Evolutionary conservation across 1,284 basidiomycete species (phyloP).

Genomic region (Ustilago shanxiensis): DNA sequence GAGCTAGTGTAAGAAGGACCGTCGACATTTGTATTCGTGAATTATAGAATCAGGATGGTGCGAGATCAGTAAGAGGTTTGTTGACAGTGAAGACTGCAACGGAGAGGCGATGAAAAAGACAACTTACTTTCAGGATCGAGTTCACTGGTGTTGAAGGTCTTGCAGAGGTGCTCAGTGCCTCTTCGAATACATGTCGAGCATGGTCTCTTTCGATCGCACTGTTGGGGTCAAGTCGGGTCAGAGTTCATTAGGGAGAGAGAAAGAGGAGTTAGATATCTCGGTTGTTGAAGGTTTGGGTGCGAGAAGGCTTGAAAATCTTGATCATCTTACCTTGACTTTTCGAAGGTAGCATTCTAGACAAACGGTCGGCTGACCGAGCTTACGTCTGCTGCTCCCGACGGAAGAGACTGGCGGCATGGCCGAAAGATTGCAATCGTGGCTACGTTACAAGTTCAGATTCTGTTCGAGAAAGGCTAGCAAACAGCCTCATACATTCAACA

Average conservation of each 20-base stretch:
- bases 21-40: neutral
- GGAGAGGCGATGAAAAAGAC: neutral
- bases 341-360: slow-evolving; percentile 55
- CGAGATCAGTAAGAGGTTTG: neutral
- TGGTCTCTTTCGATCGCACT: slow-evolving; percentile 53
- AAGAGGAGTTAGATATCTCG: no score
- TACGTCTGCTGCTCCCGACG: slow-evolving; percentile 48
- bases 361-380: slow-evolving; percentile 51
- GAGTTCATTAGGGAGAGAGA: no score
- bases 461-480: neutral
- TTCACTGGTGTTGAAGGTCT: slow-evolving; percentile 53
- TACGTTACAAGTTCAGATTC: neutral
- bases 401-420: slow-evolving; percentile 39
- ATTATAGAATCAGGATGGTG: neutral
- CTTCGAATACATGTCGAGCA: slow-evolving; percentile 43
- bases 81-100: neutral
- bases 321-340: slow-evolving; percentile 50
- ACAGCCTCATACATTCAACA: neutral
- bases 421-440: neutral
- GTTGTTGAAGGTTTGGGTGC: neutral
- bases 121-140: slow-evolving; percentile 49
- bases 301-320: neutral
- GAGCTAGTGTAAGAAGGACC: slow-evolving; percentile 10
- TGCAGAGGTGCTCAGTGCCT: slow-evolving; percentile 51
- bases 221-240: neutral